phyloP scores from a whole-genome alignment of 1,284 basidiomycete species.

The Fomitopsis pinicola region DNA sequence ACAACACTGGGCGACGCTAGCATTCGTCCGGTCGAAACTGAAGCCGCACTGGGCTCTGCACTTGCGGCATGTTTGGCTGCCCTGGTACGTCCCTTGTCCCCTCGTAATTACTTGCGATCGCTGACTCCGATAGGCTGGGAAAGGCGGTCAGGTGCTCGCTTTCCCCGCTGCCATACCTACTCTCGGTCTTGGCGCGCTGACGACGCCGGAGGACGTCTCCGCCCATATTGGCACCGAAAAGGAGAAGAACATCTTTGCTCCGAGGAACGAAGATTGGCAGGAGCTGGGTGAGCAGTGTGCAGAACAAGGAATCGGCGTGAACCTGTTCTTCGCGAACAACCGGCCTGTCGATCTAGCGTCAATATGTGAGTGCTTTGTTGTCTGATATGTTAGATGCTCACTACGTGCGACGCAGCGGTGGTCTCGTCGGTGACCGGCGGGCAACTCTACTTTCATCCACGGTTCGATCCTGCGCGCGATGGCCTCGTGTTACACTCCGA shows the following conservation, averaged over 20 bases:
- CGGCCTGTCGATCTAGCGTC: slow-evolving; percentile 88
- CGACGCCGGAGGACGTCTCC: slow-evolving; percentile 55
- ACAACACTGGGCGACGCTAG: slow-evolving; percentile 66
- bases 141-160: slow-evolving; percentile 83
- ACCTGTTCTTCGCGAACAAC: slow-evolving; percentile 83
- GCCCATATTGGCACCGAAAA: slow-evolving; percentile 87
- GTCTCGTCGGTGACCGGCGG: slow-evolving; percentile 85
- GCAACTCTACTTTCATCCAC: slow-evolving; percentile 89
- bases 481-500: slow-evolving; percentile 67
- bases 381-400: not conserved
- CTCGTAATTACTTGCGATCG: slow-evolving; percentile 1
- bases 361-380: slow-evolving; percentile 51
- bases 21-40: slow-evolving; percentile 41
- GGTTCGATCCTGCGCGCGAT: slow-evolving; percentile 77
- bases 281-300: slow-evolving; percentile 85
- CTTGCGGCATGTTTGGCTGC: slow-evolving; percentile 72
- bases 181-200: slow-evolving; percentile 72
- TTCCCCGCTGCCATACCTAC: slow-evolving; percentile 83
- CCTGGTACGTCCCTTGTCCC: slow-evolving; percentile 46
- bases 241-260: slow-evolving; percentile 77
- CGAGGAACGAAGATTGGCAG: slow-evolving; percentile 77
- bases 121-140: slow-evolving; percentile 50
- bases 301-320: slow-evolving; percentile 88
- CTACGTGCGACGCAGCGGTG: slow-evolving; percentile 38
- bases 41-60: slow-evolving; percentile 79